phyloP scores from a whole-genome alignment of 1,139 yeast species.

The Candida neerlandica region DNA sequence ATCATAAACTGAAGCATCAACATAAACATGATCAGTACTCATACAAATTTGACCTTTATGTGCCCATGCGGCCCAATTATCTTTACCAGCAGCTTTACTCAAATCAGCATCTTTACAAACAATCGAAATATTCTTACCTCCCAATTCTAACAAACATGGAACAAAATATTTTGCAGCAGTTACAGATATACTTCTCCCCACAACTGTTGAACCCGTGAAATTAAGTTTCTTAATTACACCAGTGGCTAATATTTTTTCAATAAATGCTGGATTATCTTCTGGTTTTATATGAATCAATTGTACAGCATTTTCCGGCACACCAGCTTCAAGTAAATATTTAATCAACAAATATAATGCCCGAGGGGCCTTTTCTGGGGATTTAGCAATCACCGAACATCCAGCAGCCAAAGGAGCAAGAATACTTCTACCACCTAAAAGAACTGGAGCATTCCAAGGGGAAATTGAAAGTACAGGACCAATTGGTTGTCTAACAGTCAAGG shows the following conservation, averaged over 20 bases:
- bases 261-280: constrained; percentile 25
- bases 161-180: constrained; percentile 37
- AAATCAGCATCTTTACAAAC: constrained; percentile 38
- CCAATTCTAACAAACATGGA: constrained; percentile 44
- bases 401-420: constrained; percentile 49
- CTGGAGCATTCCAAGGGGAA: constrained; percentile 55
- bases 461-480: constrained; percentile 48
- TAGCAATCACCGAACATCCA: constrained; percentile 51
- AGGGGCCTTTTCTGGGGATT: constrained; percentile 43
- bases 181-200: constrained; percentile 37
- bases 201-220: constrained; percentile 48
- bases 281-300: constrained; percentile 38
- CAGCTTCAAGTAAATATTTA: constrained; percentile 38
- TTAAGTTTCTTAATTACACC: constrained; percentile 34
- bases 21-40: constrained; percentile 42
- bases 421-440: constrained; percentile 39
- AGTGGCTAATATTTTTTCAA: constrained; percentile 30
- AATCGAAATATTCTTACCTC: constrained; percentile 45
- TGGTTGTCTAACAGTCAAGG: constrained; percentile 38
- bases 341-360: constrained; percentile 30
- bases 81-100: constrained; percentile 29
- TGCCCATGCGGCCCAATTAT: constrained; percentile 37
- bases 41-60: constrained; percentile 52
- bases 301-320: constrained; percentile 37
- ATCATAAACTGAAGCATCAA: constrained; percentile 36